Evolutionary conservation across 1,284 basidiomycete genomes (phyloP).

Genomic region (Puccinia polysora): DNA sequence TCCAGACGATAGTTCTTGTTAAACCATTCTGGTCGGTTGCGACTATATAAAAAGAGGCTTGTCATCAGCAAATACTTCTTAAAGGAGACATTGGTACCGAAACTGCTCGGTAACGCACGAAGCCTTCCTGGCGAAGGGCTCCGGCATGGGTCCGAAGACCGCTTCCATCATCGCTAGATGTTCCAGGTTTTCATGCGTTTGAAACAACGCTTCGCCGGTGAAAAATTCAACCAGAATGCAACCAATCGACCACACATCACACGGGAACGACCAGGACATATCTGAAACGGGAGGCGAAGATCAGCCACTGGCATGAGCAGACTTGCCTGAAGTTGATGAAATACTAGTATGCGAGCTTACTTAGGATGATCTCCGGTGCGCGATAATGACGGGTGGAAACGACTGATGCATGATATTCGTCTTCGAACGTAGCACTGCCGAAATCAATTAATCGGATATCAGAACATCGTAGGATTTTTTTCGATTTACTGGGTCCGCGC

Average conservation of each 20-base stretch:
- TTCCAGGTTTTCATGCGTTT: conserved; percentile 90
- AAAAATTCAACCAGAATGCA: conserved; percentile 99
- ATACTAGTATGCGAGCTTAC: conserved; percentile 57
- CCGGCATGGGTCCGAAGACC: conserved; percentile 95
- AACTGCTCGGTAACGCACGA: conserved; percentile 52
- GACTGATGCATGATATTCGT: conserved; percentile 96
- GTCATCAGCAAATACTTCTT: not conserved
- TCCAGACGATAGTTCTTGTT: conserved; percentile 74
- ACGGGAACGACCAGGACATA: conserved; percentile 95
- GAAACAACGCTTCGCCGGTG: conserved; percentile 94
- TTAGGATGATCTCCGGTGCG: conserved; percentile 96
- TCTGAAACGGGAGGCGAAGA: too few species aligned
- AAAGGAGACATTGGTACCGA: not conserved
- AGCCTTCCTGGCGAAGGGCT: conserved; percentile 62
- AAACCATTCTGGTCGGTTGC: conserved; percentile 85
- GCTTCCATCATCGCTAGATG: conserved; percentile 99
- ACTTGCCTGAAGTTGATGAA: not conserved
- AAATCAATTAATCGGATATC: conserved; percentile 98
- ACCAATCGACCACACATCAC: conserved; percentile 96
- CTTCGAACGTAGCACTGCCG: conserved; percentile 94
- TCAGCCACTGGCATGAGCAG: not conserved
- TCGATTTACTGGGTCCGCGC: conserved; percentile 54
- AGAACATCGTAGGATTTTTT: conserved; percentile 75
- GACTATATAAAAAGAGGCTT: conserved; percentile 57
- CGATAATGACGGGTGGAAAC: conserved; percentile 98